Evolutionary conservation across 768 basidiomycete genomes (phyloP).

Genomic region (Obba rivulosa): DNA sequence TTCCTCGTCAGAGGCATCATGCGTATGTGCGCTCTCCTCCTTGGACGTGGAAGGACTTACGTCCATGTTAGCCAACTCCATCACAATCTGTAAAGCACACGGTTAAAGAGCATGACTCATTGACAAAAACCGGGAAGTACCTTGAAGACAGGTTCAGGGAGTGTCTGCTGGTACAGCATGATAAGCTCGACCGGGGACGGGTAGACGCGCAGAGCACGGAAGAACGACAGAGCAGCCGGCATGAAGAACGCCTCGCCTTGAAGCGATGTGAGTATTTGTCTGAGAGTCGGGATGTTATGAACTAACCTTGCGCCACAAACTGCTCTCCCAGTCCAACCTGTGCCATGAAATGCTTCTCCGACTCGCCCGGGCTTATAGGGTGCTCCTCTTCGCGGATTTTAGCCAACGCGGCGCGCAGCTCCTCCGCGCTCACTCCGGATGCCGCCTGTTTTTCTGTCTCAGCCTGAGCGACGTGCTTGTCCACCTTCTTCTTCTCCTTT

Average conservation of each 20-base stretch:
- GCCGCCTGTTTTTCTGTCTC: constrained; percentile 20
- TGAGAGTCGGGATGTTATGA: background rate
- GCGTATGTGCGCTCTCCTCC: constrained; percentile 21
- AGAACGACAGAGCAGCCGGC: constrained; percentile 85
- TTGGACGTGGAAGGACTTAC: constrained; percentile 62
- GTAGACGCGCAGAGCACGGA: constrained; percentile 89
- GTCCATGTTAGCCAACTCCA: constrained; percentile 85
- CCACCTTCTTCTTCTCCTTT: constrained; percentile 88
- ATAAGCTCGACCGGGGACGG: constrained; percentile 93
- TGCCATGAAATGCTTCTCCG: constrained; percentile 88
- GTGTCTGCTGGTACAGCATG: constrained; percentile 89
- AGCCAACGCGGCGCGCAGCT: constrained; percentile 59
- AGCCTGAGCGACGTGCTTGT: constrained; percentile 53
- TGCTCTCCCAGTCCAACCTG: constrained; percentile 88
- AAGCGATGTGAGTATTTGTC: background rate
- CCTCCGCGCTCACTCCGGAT: constrained; percentile 34
- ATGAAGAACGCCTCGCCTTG: constrained; percentile 75
- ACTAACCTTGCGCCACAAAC: constrained; percentile 66
- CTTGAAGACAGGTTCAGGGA: constrained; percentile 78
- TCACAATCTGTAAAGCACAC: constrained; percentile 44
- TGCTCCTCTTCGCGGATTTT: constrained; percentile 63
- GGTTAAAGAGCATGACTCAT: constrained; percentile 4
- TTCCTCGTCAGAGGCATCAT: constrained; percentile 40
- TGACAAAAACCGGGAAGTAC: constrained; percentile 26
- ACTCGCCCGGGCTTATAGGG: constrained; percentile 66